Conservation (phyloP, 345 rosid genomes). For the Gossypium mustelinum region DNA sequence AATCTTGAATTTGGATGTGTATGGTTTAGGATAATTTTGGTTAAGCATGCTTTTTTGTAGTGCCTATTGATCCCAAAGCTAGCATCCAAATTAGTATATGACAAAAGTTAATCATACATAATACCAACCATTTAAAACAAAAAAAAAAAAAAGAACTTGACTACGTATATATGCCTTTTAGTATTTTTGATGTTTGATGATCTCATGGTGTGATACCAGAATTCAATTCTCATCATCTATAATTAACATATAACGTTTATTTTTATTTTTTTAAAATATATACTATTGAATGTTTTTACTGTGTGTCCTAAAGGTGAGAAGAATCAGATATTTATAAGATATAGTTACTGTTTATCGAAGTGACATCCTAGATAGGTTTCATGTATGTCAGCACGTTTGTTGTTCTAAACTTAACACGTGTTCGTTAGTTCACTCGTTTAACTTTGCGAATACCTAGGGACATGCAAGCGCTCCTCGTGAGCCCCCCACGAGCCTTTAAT, state of each 20-base stretch:
- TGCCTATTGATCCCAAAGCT: neutral
- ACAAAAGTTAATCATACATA: neutral
- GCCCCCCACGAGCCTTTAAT: no score
- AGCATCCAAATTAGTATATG: neutral
- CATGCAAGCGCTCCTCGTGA: no score
- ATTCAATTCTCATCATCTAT: neutral
- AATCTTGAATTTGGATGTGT: slow-evolving; percentile 29
- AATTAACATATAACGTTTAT: neutral
- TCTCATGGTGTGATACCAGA: neutral
- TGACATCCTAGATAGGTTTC: fast-evolving
- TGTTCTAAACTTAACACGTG: no score
- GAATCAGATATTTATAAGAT: no score
- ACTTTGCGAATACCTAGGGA: no score
- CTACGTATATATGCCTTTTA: neutral
- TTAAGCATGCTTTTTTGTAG: slow-evolving; percentile 9
- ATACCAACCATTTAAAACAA: neutral
- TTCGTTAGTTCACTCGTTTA: no score
- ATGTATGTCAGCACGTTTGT: no score
- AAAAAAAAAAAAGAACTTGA: neutral
- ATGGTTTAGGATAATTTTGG: slow-evolving; percentile 2
- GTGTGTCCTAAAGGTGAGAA: no score
- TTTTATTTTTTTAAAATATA: no score
- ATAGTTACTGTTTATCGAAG: fast-evolving
- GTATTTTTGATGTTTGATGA: neutral
- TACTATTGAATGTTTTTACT: no score